These are phyloP conservation scores for Geotrichum bryndzae DNA, from an alignment of 1,139 yeast genomes.

Conservation along the genomic window DNA sequence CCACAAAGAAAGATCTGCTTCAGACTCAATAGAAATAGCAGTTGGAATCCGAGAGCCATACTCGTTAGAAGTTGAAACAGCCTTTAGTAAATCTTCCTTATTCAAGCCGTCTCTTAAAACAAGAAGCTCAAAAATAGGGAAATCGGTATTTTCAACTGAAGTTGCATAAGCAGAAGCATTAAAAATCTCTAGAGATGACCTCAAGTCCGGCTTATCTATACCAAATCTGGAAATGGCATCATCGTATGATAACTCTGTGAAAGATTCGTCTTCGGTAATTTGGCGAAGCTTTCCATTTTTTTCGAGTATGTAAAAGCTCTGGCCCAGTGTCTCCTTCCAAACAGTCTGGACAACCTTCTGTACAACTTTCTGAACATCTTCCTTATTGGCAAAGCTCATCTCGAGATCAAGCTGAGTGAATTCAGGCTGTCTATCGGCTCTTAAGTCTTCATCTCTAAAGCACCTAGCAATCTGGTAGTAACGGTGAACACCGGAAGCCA, in stretches of 20 bases:
- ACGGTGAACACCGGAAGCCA: constrained; percentile 85
- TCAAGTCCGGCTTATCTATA: constrained; percentile 88
- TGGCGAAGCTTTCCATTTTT: constrained; percentile 9
- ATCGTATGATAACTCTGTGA: constrained; percentile 51
- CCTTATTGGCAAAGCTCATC: constrained; percentile 71
- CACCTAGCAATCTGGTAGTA: constrained; percentile 92
- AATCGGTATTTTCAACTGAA: constrained; percentile 39
- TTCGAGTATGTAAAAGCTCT: constrained; percentile 35
- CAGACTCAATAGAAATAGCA: constrained; percentile 37
- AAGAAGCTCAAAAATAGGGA: constrained; percentile 68
- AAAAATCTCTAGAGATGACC: constrained; percentile 47
- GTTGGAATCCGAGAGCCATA: constrained; percentile 59
- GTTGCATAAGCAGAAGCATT: constrained; percentile 27
- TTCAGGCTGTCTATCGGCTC: constrained; percentile 95
- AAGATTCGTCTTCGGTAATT: constrained; percentile 5
- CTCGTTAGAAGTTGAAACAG: constrained; percentile 40
- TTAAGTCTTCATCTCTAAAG: constrained; percentile 89
- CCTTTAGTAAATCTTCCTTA: constrained; percentile 35
- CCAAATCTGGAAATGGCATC: constrained; percentile 75
- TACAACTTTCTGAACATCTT: constrained; percentile 62
- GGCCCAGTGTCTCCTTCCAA: constrained; percentile 47
- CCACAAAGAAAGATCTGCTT: constrained; percentile 10
- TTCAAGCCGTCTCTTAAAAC: constrained; percentile 50
- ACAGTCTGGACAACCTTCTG: constrained; percentile 50
- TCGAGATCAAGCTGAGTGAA: constrained; percentile 94